Percentiles rank a stretch among this genome's conserved stretches.
These are phyloP conservation scores for Penicillium arizonense DNA, from an alignment of 495 filamentous ascomycete species.

Conservation along the genomic window DNA sequence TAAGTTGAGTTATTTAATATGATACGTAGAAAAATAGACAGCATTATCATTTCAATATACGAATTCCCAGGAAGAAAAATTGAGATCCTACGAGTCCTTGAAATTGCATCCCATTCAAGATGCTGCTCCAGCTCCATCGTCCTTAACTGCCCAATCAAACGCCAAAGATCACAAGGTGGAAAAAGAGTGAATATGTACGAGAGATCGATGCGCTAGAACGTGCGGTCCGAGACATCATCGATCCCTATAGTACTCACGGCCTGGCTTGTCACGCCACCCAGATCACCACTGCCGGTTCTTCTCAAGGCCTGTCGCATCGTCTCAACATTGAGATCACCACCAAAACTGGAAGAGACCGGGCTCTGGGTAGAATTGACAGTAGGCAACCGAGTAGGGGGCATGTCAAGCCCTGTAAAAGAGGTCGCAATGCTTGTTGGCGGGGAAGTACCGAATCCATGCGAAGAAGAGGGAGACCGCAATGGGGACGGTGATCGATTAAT, in stretches of 20 bases:
- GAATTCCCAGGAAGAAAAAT: not conserved
- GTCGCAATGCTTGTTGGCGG: constrained; percentile 67
- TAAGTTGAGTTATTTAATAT: constrained; percentile 12
- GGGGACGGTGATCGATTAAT: constrained; percentile 70
- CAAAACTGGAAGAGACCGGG: constrained; percentile 45
- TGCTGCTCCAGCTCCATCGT: not conserved
- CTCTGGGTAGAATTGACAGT: constrained; percentile 31
- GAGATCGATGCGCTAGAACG: constrained; percentile 14
- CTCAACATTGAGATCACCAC: constrained; percentile 78
- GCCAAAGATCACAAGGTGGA: not conserved
- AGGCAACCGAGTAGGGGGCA: constrained; percentile 46
- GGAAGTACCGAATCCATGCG: constrained; percentile 58
- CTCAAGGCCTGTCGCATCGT: constrained; percentile 78
- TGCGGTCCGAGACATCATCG: constrained; percentile 32
- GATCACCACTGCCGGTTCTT: constrained; percentile 78
- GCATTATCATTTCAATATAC: not conserved
- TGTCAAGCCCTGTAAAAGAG: constrained; percentile 63
- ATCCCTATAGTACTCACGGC: constrained; percentile 56
- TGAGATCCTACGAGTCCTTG: not conserved
- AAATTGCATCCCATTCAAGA: too few species aligned
- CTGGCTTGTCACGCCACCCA: constrained; percentile 61
- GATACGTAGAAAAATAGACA: constrained; percentile 4
- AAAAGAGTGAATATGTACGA: too few species aligned
- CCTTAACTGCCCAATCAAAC: not conserved
- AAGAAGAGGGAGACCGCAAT: constrained; percentile 66